A percentile compares a stretch with the other conserved stretches of the same genome.
These are phyloP conservation scores for Monilinia fructicola DNA, from an alignment of 2,329 filamentous ascomycete species.

Conservation along the genomic window DNA sequence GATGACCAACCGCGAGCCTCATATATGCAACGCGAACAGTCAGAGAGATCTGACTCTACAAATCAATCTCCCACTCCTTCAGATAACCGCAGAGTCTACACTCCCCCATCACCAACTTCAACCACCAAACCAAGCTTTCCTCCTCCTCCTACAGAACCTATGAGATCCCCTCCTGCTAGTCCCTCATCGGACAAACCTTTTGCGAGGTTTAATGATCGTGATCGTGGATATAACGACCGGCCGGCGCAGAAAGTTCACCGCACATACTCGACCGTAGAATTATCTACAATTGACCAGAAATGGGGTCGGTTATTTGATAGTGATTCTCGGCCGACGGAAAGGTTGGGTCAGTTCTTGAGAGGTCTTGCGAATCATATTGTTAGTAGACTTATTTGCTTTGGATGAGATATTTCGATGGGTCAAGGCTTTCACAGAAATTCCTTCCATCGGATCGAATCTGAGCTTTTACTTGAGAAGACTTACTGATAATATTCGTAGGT, in stretches of 20 bases:
- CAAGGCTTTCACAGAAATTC: slow-evolving; percentile 7
- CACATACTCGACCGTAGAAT: slow-evolving; percentile 44
- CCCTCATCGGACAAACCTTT: slow-evolving; percentile 37
- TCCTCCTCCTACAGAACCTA: slow-evolving; percentile 37
- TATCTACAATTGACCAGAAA: slow-evolving; percentile 64
- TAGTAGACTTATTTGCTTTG: slow-evolving; percentile 37
- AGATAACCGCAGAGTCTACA: slow-evolving; percentile 47
- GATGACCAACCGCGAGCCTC: slow-evolving; percentile 37
- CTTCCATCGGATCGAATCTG: background rate
- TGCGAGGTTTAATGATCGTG: slow-evolving; percentile 33
- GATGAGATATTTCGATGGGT: background rate
- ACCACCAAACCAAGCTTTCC: slow-evolving; percentile 36
- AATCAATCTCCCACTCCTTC: slow-evolving; percentile 49
- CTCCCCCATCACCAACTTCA: slow-evolving; percentile 53
- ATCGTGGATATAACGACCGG: slow-evolving; percentile 15
- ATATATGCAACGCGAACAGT: slow-evolving; percentile 44
- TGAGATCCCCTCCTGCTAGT: slow-evolving; percentile 39
- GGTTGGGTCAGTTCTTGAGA: slow-evolving; percentile 68
- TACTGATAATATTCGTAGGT: slow-evolving; percentile 50
- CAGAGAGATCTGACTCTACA: slow-evolving; percentile 40
- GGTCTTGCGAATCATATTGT: slow-evolving; percentile 75
- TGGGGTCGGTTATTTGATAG: slow-evolving; percentile 76
- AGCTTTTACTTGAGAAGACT: background rate
- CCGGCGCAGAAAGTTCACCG: slow-evolving; percentile 22
- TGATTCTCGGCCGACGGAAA: slow-evolving; percentile 63